Conservation (phyloP, 2,329 filamentous ascomycete species). For the Colletotrichum lentis region DNA sequence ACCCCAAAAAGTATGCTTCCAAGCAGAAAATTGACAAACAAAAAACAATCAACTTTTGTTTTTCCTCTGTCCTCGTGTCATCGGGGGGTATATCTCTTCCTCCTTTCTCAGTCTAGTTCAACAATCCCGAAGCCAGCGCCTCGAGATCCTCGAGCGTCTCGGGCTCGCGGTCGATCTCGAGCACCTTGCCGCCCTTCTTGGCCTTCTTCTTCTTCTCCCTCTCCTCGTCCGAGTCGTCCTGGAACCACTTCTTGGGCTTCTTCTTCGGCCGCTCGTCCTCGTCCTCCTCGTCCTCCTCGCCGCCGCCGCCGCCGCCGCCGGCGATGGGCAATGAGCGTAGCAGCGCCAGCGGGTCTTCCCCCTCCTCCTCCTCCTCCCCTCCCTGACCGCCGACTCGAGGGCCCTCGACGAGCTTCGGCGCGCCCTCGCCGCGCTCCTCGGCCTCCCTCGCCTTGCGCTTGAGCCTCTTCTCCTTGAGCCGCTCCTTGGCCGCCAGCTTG, state of each 20-base stretch:
- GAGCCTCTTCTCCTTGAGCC: constrained; percentile 78
- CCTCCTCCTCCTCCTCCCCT: constrained; percentile 49
- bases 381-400: constrained; percentile 42
- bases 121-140: constrained; percentile 75
- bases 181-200: constrained; percentile 62
- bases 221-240: constrained; percentile 65
- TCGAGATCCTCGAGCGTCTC: constrained; percentile 84
- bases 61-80: not conserved
- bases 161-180: constrained; percentile 72
- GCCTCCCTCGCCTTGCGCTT: constrained; percentile 74
- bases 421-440: constrained; percentile 56
- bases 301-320: constrained; percentile 50
- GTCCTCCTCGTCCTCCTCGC: constrained; percentile 50
- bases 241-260: constrained; percentile 82
- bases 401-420: constrained; percentile 10
- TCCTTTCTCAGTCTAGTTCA: constrained; percentile 57
- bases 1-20: not conserved
- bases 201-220: constrained; percentile 51
- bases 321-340: constrained; percentile 65
- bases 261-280: constrained; percentile 57
- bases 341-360: constrained; percentile 65
- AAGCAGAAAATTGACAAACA: not conserved
- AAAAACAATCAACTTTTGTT: constrained; percentile 8
- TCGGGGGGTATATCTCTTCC: constrained; percentile 43
- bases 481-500: constrained; percentile 82